phyloP scores from a whole-genome alignment of 208 protist genomes.

The Trypanosoma brucei region DNA sequence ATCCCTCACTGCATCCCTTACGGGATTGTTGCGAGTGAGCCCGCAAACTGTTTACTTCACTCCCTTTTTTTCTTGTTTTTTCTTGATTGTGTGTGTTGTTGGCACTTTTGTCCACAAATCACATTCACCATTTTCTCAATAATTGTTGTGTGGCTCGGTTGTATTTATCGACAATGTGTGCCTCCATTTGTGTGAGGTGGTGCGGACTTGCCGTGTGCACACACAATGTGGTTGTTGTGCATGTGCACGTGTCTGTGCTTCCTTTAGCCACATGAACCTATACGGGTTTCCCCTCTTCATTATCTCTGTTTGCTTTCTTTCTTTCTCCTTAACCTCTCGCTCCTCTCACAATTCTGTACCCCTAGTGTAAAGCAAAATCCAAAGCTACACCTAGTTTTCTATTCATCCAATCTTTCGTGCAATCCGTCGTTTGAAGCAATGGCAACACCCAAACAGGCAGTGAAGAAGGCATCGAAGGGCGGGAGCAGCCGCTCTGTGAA shows the following conservation, averaged over 20 bases:
- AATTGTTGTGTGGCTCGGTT: too few relatives aligned
- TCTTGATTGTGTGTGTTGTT: too few relatives aligned
- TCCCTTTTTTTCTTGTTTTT: constrained; percentile 16
- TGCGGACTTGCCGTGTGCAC: too few relatives aligned
- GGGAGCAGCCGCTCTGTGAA: constrained; percentile 86
- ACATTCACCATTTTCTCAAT: too few relatives aligned
- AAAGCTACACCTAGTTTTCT: neutral
- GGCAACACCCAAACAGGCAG: constrained; percentile 53
- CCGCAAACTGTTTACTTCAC: constrained; percentile 1
- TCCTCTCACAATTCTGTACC: neutral
- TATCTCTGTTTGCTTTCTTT: neutral
- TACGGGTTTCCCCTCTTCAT: too few relatives aligned
- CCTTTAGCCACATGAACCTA: too few relatives aligned
- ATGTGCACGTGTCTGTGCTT: too few relatives aligned
- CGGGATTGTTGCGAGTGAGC: neutral
- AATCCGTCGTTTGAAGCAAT: constrained; percentile 15
- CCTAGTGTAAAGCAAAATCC: neutral
- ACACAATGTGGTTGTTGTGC: too few relatives aligned
- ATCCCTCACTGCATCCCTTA: neutral
- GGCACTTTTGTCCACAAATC: too few relatives aligned
- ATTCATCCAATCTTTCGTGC: neutral
- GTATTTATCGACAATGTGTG: too few relatives aligned
- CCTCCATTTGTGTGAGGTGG: too few relatives aligned
- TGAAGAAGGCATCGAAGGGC: constrained; percentile 75
- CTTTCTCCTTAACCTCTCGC: constrained; percentile 1